phyloP scores from a whole-genome alignment of 2,329 filamentous ascomycete species.

The Aquanectria penicillioides region DNA sequence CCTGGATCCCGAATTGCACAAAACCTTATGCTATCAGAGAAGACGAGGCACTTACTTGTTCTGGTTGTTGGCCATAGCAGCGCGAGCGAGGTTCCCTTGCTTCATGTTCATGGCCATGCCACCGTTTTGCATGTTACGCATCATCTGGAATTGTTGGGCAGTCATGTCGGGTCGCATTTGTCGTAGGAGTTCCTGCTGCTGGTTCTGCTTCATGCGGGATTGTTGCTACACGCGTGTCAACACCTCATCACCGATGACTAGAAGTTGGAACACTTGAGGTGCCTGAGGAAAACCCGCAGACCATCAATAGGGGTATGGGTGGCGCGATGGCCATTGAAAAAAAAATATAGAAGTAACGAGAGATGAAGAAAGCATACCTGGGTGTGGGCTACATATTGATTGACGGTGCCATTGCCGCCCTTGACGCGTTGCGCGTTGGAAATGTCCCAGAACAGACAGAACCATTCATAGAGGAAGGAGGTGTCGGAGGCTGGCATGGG shows the following conservation, averaged over 20 bases:
- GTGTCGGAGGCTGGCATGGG: conserved; percentile 73
- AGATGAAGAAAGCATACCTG: conserved; percentile 69
- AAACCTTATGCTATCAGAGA: neutral
- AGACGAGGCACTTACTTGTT: conserved; percentile 68
- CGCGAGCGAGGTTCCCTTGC: conserved; percentile 72
- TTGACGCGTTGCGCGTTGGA: conserved; percentile 83
- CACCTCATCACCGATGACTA: conserved; percentile 26
- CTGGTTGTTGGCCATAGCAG: conserved; percentile 82
- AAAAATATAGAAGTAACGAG: conserved; percentile 33
- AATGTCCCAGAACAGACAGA: conserved; percentile 96
- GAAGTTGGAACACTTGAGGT: conserved; percentile 29
- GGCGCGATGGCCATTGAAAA: conserved; percentile 19
- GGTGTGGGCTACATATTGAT: conserved; percentile 82
- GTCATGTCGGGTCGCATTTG: conserved; percentile 72
- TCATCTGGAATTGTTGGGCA: conserved; percentile 69
- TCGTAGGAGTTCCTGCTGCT: conserved; percentile 81
- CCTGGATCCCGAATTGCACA: neutral
- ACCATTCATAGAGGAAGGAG: conserved; percentile 97
- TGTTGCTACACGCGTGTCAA: conserved; percentile 61
- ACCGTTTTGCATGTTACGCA: conserved; percentile 73
- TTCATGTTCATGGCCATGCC: conserved; percentile 68
- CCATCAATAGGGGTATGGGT: conserved; percentile 20
- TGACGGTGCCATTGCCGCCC: conserved; percentile 70
- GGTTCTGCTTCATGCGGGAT: conserved; percentile 77
- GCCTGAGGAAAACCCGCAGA: neutral